These are phyloP conservation scores for Pseudocercospora crystallina DNA, from an alignment of 2,329 filamentous ascomycete species.

Conservation along the genomic window DNA sequence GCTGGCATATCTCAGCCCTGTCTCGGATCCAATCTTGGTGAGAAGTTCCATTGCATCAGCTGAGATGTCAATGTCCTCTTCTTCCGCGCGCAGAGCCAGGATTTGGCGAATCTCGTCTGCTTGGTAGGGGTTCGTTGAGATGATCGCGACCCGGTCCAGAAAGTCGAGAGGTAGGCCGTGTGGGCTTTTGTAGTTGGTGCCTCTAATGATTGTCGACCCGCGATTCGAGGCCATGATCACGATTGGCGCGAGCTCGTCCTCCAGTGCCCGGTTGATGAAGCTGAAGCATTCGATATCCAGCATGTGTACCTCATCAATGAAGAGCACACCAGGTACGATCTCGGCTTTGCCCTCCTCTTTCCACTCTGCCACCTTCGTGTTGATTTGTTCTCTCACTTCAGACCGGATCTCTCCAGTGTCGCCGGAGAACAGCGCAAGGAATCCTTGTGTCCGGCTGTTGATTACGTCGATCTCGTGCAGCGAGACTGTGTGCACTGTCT, in stretches of 20 bases:
- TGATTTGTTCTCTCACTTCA: slow-evolving; percentile 97
- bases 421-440: slow-evolving; percentile 93
- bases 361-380: slow-evolving; percentile 98
- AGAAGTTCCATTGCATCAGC: slow-evolving; percentile 87
- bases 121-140: slow-evolving; percentile 84
- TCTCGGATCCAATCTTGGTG: slow-evolving; percentile 92
- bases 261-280: slow-evolving; percentile 94
- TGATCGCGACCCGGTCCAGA: slow-evolving; percentile 91
- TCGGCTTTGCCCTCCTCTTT: slow-evolving; percentile 99
- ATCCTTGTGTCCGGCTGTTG: slow-evolving; percentile 98
- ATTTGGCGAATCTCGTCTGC: slow-evolving; percentile 89
- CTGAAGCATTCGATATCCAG: slow-evolving; percentile 99
- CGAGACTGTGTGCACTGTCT: slow-evolving; percentile 94
- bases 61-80: slow-evolving; percentile 91
- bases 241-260: slow-evolving; percentile 91
- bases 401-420: slow-evolving; percentile 97
- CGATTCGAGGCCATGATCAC: slow-evolving; percentile 99
- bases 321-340: slow-evolving; percentile 93
- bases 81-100: slow-evolving; percentile 84
- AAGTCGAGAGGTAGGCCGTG: slow-evolving; percentile 95
- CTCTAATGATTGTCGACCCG: slow-evolving; percentile 85
- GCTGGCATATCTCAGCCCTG: slow-evolving; percentile 91
- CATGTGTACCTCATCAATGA: slow-evolving; percentile 99
- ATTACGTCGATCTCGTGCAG: slow-evolving; percentile 99
- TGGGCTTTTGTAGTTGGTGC: slow-evolving; percentile 88